Percentiles rank a stretch among this genome's conserved stretches.
Conservation (phyloP, 2,329 filamentous ascomycete species). For the Colletotrichum caudatum region DNA sequence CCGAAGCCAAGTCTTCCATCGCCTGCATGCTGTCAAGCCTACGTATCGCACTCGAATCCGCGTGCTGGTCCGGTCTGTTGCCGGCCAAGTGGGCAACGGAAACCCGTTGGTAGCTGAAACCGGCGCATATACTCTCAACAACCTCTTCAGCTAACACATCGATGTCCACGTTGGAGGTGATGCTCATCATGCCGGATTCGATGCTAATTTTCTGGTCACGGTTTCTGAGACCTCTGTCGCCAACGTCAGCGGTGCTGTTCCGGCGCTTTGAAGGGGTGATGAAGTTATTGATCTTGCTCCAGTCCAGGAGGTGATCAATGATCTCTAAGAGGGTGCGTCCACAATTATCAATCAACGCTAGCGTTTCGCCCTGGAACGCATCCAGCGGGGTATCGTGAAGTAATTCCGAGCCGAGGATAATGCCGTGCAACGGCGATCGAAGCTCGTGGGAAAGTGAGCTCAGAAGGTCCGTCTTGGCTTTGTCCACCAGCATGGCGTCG, state of each 20-base stretch:
- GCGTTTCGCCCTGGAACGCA: conserved; percentile 55
- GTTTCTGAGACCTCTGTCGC: conserved; percentile 21
- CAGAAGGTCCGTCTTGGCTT: conserved; percentile 68
- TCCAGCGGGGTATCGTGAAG: conserved; percentile 63
- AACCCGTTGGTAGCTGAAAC: conserved; percentile 51
- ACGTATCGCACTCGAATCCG: conserved; percentile 27
- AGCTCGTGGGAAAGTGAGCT: conserved; percentile 72
- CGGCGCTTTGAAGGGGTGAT: conserved; percentile 27
- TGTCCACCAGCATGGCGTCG: conserved; percentile 53
- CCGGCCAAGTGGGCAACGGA: conserved; percentile 25
- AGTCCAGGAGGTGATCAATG: conserved; percentile 62
- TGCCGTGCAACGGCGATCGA: conserved; percentile 70
- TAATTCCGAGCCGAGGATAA: conserved; percentile 66
- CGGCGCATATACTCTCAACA: conserved; percentile 53
- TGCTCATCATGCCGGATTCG: conserved; percentile 44
- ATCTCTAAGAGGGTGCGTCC: conserved; percentile 61
- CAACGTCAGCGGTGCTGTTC: conserved; percentile 33
- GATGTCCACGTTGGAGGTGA: conserved; percentile 48
- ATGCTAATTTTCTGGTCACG: conserved; percentile 26
- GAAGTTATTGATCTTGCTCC: conserved; percentile 55
- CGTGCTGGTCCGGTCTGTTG: conserved; percentile 12
- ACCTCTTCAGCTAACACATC: conserved; percentile 53
- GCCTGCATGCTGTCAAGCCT: conserved; percentile 42
- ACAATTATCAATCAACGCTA: conserved; percentile 59
- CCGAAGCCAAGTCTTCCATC: conserved; percentile 36